Percentiles rank a stretch among this genome's conserved stretches.
Conservation (phyloP, 2,329 filamentous ascomycete species). For the Aspergillus piperis region DNA sequence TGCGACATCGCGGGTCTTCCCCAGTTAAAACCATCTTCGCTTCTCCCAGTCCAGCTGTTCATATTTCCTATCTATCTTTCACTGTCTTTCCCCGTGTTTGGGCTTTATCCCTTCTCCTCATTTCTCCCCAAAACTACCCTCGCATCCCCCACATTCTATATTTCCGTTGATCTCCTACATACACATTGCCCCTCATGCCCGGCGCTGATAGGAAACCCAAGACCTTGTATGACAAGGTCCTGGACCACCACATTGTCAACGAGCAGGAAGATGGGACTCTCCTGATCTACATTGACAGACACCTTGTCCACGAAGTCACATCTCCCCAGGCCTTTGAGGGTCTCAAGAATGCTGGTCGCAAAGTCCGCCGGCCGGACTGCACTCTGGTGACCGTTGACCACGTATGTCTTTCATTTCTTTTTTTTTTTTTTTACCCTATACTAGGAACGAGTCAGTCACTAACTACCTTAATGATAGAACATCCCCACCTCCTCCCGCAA, state of each 20-base stretch:
- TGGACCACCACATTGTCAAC: constrained; percentile 90
- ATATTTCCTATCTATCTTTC: neutral
- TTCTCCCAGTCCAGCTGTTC: neutral
- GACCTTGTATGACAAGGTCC: constrained; percentile 97
- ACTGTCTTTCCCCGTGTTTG: constrained; percentile 13
- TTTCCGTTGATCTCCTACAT: neutral
- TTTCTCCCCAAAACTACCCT: neutral
- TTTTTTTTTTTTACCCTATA: no score
- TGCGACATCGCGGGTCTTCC: constrained; percentile 38
- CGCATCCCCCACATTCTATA: neutral
- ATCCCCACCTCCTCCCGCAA: constrained; percentile 90
- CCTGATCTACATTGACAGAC: constrained; percentile 91
- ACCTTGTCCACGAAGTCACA: constrained; percentile 97
- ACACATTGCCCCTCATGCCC: constrained; percentile 65
- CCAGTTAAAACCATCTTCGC: constrained; percentile 26
- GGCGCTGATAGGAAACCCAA: constrained; percentile 69
- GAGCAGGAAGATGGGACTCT: constrained; percentile 92
- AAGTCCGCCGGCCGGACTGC: constrained; percentile 91
- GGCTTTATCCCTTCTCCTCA: neutral
- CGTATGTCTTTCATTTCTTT: constrained; percentile 57
- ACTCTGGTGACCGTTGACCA: constrained; percentile 96
- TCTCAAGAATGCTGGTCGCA: constrained; percentile 81
- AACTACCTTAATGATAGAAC: constrained; percentile 60
- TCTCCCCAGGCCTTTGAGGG: constrained; percentile 99
- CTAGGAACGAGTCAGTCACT: neutral